These are phyloP conservation scores for Aurinia saxatilis DNA, from an alignment of 345 rosid genomes.

Conservation along the genomic window DNA sequence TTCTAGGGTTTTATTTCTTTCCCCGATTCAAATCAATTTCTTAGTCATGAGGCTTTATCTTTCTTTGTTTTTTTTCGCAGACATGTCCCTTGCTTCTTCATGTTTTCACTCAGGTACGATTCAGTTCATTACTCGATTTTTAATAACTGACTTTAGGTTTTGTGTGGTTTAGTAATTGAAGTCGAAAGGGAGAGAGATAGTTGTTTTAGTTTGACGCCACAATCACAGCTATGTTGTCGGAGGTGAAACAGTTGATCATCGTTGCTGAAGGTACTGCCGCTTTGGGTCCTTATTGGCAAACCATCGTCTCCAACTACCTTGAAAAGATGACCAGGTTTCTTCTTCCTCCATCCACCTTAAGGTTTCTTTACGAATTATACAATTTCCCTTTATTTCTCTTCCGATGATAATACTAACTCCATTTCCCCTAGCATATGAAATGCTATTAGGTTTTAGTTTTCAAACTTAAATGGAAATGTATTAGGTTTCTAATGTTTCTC, in stretches of 20 bases:
- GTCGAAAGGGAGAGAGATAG: too few species aligned
- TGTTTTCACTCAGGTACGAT: conserved; percentile 79
- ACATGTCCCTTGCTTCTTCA: conserved; percentile 93
- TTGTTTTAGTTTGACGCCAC: too few species aligned
- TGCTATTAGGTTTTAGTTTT: too few species aligned
- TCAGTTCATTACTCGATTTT: too few species aligned
- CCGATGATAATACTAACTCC: too few species aligned
- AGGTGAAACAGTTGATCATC: conserved; percentile 78
- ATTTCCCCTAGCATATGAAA: too few species aligned
- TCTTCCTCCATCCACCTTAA: conserved; percentile 4
- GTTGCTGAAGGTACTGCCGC: conserved; percentile 92
- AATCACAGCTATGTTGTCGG: conserved; percentile 36
- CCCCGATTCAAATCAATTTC: not conserved
- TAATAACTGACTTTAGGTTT: too few species aligned
- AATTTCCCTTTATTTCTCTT: too few species aligned
- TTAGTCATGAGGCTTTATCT: not conserved
- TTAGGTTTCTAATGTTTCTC: too few species aligned
- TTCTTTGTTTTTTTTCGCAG: conserved; percentile 36
- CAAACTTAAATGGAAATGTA: too few species aligned
- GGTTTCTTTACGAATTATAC: too few species aligned
- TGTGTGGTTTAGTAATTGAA: too few species aligned
- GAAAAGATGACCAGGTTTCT: conserved; percentile 75
- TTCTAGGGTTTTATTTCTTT: not conserved
- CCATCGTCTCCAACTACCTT: conserved; percentile 70
- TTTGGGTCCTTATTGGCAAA: conserved; percentile 81